Conservation (phyloP, 129 eudicot genomes). For the Pulicaria dysenterica region DNA sequence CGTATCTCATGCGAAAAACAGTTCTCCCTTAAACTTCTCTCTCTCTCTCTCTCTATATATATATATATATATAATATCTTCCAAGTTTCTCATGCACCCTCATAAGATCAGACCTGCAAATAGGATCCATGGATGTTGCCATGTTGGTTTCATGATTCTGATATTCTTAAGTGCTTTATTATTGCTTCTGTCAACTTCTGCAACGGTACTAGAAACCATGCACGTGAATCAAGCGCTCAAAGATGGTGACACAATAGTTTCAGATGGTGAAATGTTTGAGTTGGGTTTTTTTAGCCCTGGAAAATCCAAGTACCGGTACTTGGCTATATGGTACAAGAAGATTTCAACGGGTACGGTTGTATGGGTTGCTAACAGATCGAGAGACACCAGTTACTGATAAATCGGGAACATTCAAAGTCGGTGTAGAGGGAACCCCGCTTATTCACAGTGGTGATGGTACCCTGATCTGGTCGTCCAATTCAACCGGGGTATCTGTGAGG, state of each 20-base stretch:
- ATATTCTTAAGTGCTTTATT: not conserved
- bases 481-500: not conserved
- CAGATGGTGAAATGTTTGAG: conserved; percentile 24
- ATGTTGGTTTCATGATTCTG: not conserved
- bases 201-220: not conserved
- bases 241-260: conserved; percentile 27
- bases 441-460: conserved; percentile 3
- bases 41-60: no score
- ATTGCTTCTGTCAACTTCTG: not conserved
- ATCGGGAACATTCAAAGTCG: conserved; percentile 17
- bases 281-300: conserved; percentile 38
- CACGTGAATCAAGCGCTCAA: not conserved
- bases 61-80: no score
- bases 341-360: conserved; percentile 15
- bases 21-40: no score
- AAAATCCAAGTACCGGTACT: conserved; percentile 25
- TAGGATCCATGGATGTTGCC: no score
- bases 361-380: conserved; percentile 45
- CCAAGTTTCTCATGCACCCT: no score
- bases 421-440: not conserved
- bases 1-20: no score
- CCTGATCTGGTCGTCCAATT: conserved; percentile 32
- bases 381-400: conserved; percentile 13
- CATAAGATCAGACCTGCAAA: not conserved
- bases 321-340: conserved; percentile 38